These are phyloP conservation scores for Paraphaeosphaeria minitans DNA, from an alignment of 2,329 filamentous ascomycete genomes.

Conservation along the genomic window DNA sequence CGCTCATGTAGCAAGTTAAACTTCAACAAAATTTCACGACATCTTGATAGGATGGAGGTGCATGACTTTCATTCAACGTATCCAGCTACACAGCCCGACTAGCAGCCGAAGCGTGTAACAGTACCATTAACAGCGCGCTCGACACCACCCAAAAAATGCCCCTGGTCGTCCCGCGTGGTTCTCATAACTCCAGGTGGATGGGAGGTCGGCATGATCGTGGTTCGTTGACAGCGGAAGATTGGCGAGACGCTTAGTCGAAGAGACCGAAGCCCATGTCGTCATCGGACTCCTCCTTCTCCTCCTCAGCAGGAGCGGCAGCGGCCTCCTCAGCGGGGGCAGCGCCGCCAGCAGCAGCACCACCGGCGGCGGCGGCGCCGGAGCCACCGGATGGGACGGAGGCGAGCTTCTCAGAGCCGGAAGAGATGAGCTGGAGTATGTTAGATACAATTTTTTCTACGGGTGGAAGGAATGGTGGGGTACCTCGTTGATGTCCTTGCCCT, in stretches of 20 bases:
- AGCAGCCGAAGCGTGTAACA: constrained; percentile 26
- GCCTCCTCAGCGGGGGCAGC: constrained; percentile 57
- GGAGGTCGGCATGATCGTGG: constrained; percentile 36
- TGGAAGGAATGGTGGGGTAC: constrained; percentile 58
- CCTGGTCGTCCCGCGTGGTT: constrained; percentile 40
- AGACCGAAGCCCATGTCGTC: constrained; percentile 78
- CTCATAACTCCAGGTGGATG: constrained; percentile 33
- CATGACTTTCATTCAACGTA: constrained; percentile 46
- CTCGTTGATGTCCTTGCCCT: constrained; percentile 91
- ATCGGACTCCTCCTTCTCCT: constrained; percentile 78
- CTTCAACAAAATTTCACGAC: neutral
- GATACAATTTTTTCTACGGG: constrained; percentile 30
- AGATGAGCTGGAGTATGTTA: constrained; percentile 72
- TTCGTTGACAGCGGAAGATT: constrained; percentile 29
- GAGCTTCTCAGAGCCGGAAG: constrained; percentile 89
- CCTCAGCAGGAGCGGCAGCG: constrained; percentile 68
- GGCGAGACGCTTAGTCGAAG: constrained; percentile 61
- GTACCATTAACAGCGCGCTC: constrained; percentile 41
- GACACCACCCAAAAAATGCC: constrained; percentile 42
- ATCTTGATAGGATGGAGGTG: constrained; percentile 25
- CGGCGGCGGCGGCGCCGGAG: constrained; percentile 65
- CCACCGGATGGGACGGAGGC: constrained; percentile 96
- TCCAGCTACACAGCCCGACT: constrained; percentile 29
- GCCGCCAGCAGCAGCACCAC: constrained; percentile 70
- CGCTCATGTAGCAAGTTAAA: no score